Conservation (phyloP, 2,329 filamentous ascomycete genomes). For the Diaporthe vexans region DNA sequence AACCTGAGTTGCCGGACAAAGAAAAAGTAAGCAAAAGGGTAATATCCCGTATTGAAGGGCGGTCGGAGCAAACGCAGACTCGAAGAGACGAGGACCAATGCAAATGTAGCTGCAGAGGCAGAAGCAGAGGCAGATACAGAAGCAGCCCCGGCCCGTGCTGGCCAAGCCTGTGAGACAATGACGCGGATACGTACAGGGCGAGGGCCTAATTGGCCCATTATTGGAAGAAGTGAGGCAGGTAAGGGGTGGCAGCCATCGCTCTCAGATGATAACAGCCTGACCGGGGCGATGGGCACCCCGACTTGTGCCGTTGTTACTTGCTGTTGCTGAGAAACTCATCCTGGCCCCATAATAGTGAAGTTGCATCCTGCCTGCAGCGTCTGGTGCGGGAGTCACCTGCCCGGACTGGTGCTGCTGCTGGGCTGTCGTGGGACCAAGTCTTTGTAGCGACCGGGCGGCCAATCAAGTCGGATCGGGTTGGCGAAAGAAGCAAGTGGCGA, state of each 20-base stretch:
- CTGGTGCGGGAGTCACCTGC: slow-evolving; percentile 13
- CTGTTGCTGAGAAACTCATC: slow-evolving; percentile 1
- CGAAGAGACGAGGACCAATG: neutral
- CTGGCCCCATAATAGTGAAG: neutral
- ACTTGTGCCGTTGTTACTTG: neutral
- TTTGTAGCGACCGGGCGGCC: slow-evolving; percentile 14
- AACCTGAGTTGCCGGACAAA: slow-evolving; percentile 7
- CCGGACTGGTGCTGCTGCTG: slow-evolving; percentile 16
- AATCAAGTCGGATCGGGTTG: slow-evolving; percentile 31
- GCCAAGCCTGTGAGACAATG: slow-evolving; percentile 38
- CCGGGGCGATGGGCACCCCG: neutral
- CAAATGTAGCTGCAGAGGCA: slow-evolving; percentile 11
- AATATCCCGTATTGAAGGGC: neutral
- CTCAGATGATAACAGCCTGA: neutral
- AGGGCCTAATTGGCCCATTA: neutral
- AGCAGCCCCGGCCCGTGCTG: neutral
- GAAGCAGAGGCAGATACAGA: slow-evolving; percentile 7
- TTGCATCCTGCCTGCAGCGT: slow-evolving; percentile 9
- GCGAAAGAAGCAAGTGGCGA: slow-evolving; percentile 8
- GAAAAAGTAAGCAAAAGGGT: slow-evolving; percentile 6
- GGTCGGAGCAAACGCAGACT: slow-evolving; percentile 14
- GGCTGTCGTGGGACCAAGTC: slow-evolving; percentile 1
- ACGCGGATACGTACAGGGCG: slow-evolving; percentile 26
- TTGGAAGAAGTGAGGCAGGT: neutral
- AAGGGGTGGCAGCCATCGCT: slow-evolving; percentile 13